These are phyloP conservation scores for Podosphaera fusca DNA, from an alignment of 2,329 filamentous ascomycete genomes.

Conservation along the genomic window DNA sequence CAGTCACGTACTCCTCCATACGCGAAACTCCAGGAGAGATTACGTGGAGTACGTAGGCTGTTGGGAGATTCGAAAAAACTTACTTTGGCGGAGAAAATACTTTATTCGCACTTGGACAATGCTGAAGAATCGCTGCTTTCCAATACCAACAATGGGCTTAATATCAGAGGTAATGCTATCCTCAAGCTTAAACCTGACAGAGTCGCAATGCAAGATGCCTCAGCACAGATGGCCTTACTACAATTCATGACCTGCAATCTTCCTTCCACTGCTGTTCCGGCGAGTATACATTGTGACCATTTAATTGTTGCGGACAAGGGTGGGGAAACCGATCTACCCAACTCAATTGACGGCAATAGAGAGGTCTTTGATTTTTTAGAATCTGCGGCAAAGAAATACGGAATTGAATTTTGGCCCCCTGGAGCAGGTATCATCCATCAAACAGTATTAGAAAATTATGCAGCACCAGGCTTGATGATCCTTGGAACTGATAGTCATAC, in stretches of 20 bases:
- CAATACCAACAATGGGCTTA: slow-evolving; percentile 60
- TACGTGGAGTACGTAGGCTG: slow-evolving; percentile 51
- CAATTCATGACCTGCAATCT: slow-evolving; percentile 98
- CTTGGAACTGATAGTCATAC: slow-evolving; percentile 94
- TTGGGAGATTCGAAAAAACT: slow-evolving; percentile 39
- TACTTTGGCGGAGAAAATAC: slow-evolving; percentile 90
- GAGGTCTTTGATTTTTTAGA: slow-evolving; percentile 97
- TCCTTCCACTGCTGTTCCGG: slow-evolving; percentile 71
- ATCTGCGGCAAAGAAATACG: slow-evolving; percentile 73
- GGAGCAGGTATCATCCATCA: slow-evolving; percentile 94
- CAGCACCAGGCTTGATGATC: slow-evolving; percentile 96
- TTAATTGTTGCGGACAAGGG: slow-evolving; percentile 92
- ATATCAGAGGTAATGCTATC: slow-evolving; percentile 71
- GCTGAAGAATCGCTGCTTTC: slow-evolving; percentile 69
- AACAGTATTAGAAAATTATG: slow-evolving; percentile 93
- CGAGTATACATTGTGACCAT: slow-evolving; percentile 96
- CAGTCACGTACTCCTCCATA: slow-evolving; percentile 40
- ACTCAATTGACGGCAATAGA: slow-evolving; percentile 75
- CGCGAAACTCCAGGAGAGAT: slow-evolving; percentile 53
- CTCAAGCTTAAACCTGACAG: slow-evolving; percentile 93
- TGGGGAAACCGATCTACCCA: slow-evolving; percentile 61
- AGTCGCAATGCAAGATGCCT: slow-evolving; percentile 98
- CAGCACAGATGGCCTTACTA: slow-evolving; percentile 89
- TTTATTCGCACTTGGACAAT: slow-evolving; percentile 86
- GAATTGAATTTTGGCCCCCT: slow-evolving; percentile 88